Base-by-base conservation (phyloP, 2,329 filamentous ascomycete genomes). In the Bimuria novae-zelandiae region DNA sequence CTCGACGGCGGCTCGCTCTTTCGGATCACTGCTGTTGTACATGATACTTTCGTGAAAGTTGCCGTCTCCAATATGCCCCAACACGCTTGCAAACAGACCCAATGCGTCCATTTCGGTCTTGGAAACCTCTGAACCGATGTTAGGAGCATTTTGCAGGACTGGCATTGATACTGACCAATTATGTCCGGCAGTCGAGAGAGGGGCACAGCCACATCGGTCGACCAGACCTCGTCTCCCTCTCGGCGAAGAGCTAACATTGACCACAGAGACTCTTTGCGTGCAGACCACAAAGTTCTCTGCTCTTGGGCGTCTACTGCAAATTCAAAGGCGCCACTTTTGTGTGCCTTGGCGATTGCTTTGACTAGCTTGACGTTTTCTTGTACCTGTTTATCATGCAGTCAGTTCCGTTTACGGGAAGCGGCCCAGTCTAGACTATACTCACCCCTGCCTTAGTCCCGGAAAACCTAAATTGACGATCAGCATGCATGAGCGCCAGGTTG, bases 11-110 rank as follows among this genome's bases (percentile, higher is more conserved):
- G 82, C 86, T 51, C 83, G 83, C 74, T 96, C 89, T 22, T 80
- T 84, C 3, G 84, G 81, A 50, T 92, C 80, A 21, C 79, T 81
- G 22, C 83, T 83, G 74, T 94, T 85, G 72, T 96, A 97, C 76
- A 97, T 88, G 75, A 97, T 94, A 69, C 88, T 90, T 70, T 92
- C 88, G 72, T 97, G 92, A 77, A 97, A 97, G 74, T 97, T 97
- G 32, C 92, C 92, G 68, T 96, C 92, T 11, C 92, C 92, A 51
- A 97, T 88, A 68, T 97, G 92, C 3, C 92, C 92, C 3, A 97
- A 79, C 23, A 96, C 89, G 65, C 89, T 92, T 1, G 91, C 90
- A 70, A 96, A 96, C 1, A 96, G 77, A 0, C 90, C 91, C 10
- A 96, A 80, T 11, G 90, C 86, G 65, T 93, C 89, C 82, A 96